Evolutionary conservation across 2,329 filamentous ascomycete genomes (phyloP).

Genomic region (Alternaria brassicicola): DNA sequence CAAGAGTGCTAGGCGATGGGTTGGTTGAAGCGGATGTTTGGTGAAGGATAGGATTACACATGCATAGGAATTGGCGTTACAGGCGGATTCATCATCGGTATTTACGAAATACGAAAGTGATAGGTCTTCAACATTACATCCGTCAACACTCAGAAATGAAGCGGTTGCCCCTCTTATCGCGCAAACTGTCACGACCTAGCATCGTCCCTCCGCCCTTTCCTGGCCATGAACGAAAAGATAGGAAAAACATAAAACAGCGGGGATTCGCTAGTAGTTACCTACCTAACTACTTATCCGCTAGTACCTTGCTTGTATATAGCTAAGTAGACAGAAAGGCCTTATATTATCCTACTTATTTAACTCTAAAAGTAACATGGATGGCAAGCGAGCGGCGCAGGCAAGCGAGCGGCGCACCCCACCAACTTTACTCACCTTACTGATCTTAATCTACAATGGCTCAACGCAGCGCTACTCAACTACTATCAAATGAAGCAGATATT

Average conservation of each 20-base stretch:
- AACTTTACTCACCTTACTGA: no score
- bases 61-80: conserved; percentile 6
- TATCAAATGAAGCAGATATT: no score
- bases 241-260: neutral
- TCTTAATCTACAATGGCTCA: no score
- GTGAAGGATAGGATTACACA: neutral
- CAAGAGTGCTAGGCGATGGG: conserved; percentile 85
- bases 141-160: neutral
- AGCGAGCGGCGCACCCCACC: no score
- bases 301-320: neutral
- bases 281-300: neutral
- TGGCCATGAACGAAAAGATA: neutral
- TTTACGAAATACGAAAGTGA: conserved; percentile 8
- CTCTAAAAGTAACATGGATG: no score
- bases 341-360: no score
- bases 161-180: neutral
- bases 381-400: no score
- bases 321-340: neutral
- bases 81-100: neutral
- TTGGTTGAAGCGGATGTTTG: conserved; percentile 58
- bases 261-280: neutral
- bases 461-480: no score
- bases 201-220: neutral
- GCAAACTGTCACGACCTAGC: neutral
- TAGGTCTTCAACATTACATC: neutral